phyloP scores from a whole-genome alignment of 495 filamentous ascomycete genomes.

The Penicillium paradoxum region DNA sequence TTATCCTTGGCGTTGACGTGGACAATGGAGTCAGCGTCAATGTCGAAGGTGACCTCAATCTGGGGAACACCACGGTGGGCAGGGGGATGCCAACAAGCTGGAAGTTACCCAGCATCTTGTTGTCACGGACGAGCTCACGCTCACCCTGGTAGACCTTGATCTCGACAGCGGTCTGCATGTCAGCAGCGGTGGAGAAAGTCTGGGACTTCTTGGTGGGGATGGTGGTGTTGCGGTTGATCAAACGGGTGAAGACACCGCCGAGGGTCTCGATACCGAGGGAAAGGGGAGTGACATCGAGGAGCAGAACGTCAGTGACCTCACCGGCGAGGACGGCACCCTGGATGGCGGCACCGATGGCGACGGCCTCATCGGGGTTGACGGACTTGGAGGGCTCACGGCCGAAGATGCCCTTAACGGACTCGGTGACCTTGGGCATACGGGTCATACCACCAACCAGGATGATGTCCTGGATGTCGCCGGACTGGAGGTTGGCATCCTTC shows the following conservation, averaged over 20 bases:
- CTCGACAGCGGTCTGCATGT: constrained; percentile 99
- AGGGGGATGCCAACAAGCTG: constrained; percentile 97
- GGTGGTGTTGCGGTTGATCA: constrained; percentile 99
- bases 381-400: constrained; percentile 98
- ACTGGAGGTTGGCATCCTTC: constrained; percentile 91
- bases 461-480: constrained; percentile 97
- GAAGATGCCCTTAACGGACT: constrained; percentile 96
- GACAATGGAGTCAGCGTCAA: constrained; percentile 97
- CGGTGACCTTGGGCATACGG: constrained; percentile 98
- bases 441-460: constrained; percentile 99
- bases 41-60: constrained; percentile 98
- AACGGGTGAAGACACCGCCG: constrained; percentile 96
- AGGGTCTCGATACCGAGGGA: constrained; percentile 99
- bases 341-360: constrained; percentile 96
- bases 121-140: constrained; percentile 98
- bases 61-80: constrained; percentile 97
- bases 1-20: constrained; percentile 99
- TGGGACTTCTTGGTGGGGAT: constrained; percentile 99
- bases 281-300: constrained; percentile 94
- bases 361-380: constrained; percentile 98
- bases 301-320: constrained; percentile 92
- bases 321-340: constrained; percentile 96
- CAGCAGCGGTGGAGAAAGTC: constrained; percentile 95
- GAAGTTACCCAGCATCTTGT: constrained; percentile 99
- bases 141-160: constrained; percentile 99